Base-by-base conservation (phyloP, 129 eudicot genomes). In the Helichrysum umbraculigerum region DNA sequence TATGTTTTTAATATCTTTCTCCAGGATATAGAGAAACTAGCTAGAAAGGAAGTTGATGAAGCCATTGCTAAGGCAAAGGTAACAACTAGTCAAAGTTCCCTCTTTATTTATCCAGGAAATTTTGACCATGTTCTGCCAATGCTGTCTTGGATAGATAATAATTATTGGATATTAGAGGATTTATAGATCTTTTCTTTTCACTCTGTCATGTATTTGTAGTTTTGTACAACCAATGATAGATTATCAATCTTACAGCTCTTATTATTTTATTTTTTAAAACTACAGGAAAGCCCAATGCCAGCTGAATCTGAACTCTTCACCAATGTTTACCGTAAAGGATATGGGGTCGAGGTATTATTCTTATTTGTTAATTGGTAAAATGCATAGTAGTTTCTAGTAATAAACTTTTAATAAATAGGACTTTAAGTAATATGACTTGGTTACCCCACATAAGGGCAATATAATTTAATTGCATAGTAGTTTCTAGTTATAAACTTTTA, bases 61-160 rank as follows among this genome's bases (percentile, higher is more conserved):
- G 97, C 99, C 67, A 87, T 95, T 79, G 94, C 99, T 41, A 78
- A 91, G 76, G 99, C 99, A 8, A 95, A 95, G 96, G 99, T 95
- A 65, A 72, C 50, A 34, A 28, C 66, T 39, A 34, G 4, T 2
- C 68, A 69, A 52, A 44, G 9, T 14, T 76, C 16, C 29, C 7
- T 52, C 41, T 28, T 39, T 66, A 28, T 6, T 14, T 69, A 35
- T 47, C 11, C 56, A 5, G 54, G 20, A 42, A 68, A 14, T 6
- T 12, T 20, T 57, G 25, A 71, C 75, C 75, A 30, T 4, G 32
- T 41, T 30, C 35, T 70, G 62, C 28, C 4, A 11, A 66, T 35
- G 30, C n/a, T 41, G 22, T n/a, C 32, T 32, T 71, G 67, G n/a
- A n/a, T 19, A 54, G 33, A 11, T 61, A 20, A 64, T 17, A 41